Evolutionary conservation across 495 filamentous ascomycete species (phyloP).

Genomic region (Penicillium manginii): DNA sequence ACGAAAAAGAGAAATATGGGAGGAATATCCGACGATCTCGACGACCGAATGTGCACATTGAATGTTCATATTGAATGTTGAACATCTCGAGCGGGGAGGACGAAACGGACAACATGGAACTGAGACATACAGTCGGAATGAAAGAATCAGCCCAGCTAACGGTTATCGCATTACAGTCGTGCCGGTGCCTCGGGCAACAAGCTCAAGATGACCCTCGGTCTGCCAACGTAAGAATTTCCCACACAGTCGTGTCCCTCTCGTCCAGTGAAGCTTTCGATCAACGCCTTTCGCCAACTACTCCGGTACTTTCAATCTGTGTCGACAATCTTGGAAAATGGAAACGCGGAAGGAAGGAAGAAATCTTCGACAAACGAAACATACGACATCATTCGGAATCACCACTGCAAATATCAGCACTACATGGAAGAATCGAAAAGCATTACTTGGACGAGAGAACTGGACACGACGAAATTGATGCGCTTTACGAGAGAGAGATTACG

Average conservation of each 20-base stretch:
- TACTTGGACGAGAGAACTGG: slow-evolving; percentile 18
- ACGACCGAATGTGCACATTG: slow-evolving; percentile 18
- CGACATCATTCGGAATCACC: not conserved
- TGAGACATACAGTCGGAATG: slow-evolving; percentile 10
- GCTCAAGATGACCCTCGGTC: slow-evolving; percentile 99
- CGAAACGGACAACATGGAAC: slow-evolving; percentile 8
- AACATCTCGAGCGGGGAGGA: slow-evolving; percentile 25
- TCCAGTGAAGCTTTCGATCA: slow-evolving; percentile 23
- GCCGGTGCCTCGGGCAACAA: slow-evolving; percentile 98
- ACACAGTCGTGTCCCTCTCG: slow-evolving; percentile 19
- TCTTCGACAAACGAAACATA: not conserved
- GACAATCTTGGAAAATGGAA: not conserved
- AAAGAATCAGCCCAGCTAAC: slow-evolving; percentile 30
- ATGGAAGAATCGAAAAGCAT: slow-evolving; percentile 10
- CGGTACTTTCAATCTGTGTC: not conserved
- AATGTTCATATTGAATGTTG: slow-evolving; percentile 9
- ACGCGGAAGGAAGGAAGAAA: not conserved
- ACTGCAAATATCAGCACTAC: not conserved
- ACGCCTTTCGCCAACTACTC: slow-evolving; percentile 15
- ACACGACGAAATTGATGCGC: slow-evolving; percentile 9
- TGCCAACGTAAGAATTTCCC: slow-evolving; percentile 76
- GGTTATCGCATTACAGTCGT: slow-evolving; percentile 51
- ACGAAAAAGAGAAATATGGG: not conserved
- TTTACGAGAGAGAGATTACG: slow-evolving; percentile 9
- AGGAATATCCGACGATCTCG: slow-evolving; percentile 17